These are phyloP conservation scores for Dipteronia dyeriana DNA, from an alignment of 345 rosid species.

Conservation along the genomic window DNA sequence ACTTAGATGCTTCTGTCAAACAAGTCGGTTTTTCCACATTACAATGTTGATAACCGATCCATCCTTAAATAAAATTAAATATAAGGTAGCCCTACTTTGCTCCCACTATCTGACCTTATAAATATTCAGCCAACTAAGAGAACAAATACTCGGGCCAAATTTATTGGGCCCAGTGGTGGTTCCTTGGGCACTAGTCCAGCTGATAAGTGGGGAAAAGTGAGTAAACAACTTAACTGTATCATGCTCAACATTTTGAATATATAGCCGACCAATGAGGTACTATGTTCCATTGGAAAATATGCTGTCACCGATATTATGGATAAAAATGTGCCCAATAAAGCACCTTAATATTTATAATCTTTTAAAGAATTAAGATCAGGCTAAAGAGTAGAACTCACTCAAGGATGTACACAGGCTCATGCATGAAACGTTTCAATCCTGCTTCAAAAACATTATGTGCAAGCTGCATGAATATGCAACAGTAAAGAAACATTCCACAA, in stretches of 20 bases:
- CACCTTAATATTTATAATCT: not conserved
- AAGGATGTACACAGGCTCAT: conserved; percentile 86
- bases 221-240: not conserved
- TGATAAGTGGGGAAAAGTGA: not conserved
- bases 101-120: not conserved
- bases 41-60: not conserved
- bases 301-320: not conserved
- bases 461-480: conserved; percentile 50
- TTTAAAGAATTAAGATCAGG: conserved; percentile 3
- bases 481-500: not conserved
- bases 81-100: not conserved
- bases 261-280: not conserved
- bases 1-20: not conserved
- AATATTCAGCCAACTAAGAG: not conserved
- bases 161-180: not conserved
- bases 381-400: conserved; percentile 57
- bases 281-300: not conserved
- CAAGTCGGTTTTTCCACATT: not conserved
- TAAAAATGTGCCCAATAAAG: not conserved
- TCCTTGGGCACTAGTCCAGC: not conserved
- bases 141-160: not conserved
- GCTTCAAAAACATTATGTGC: conserved; percentile 95
- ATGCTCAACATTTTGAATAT: not conserved
- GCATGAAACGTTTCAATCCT: conserved; percentile 87
- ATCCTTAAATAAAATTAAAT: not conserved